Evolutionary conservation across 257 asterid genomes (phyloP).

Genomic region (Dorcoceras hygrometricum): DNA sequence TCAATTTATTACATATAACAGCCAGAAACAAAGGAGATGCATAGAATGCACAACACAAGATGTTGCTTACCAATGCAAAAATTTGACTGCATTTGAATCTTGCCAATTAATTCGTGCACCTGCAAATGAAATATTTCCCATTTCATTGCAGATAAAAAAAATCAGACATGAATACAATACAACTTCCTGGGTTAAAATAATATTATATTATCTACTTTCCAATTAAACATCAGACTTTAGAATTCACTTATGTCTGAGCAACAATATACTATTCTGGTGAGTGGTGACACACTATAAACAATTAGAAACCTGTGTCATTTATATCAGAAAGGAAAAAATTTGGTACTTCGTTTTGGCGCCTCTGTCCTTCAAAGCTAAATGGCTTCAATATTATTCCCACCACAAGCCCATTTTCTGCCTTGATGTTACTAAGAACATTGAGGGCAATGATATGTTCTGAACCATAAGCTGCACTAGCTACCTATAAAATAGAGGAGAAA

Average conservation of each 20-base stretch:
- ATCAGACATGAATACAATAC: conserved; percentile 7
- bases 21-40: conserved; percentile 9
- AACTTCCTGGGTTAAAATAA: conserved; percentile 18
- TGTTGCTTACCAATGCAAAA: conserved; percentile 66
- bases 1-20: conserved; percentile 12
- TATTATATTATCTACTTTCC: conserved; percentile 16
- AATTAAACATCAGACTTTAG: conserved; percentile 16
- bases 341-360: conserved; percentile 82
- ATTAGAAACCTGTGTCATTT: not conserved
- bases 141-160: conserved; percentile 18
- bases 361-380: conserved; percentile 89
- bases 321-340: conserved; percentile 19
- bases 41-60: conserved; percentile 16
- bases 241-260: conserved; percentile 12
- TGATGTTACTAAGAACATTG: conserved; percentile 58
- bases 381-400: conserved; percentile 82
- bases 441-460: conserved; percentile 65
- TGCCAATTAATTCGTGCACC: conserved; percentile 68
- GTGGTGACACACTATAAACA: not conserved
- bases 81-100: conserved; percentile 63
- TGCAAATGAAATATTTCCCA: conserved; percentile 37
- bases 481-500: conserved; percentile 42
- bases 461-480: conserved; percentile 92
- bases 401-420: conserved; percentile 60
- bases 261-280: conserved; percentile 16